Conservation (phyloP, 148 eudicot species). For the Vaccinium corymbosum region DNA sequence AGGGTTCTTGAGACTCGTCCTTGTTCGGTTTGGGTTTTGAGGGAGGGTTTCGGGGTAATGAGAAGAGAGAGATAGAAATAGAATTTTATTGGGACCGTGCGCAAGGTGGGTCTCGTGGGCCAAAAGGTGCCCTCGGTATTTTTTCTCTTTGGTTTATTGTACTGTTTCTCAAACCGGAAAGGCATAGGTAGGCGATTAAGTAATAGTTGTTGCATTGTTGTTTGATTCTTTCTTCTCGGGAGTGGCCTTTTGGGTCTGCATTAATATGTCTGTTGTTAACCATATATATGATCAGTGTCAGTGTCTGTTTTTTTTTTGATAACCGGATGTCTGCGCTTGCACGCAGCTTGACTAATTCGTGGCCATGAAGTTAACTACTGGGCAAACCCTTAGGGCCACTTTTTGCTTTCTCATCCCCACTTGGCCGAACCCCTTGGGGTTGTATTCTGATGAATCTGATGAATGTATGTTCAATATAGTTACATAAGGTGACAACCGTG, state of each 20-base stretch:
- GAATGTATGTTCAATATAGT: background rate
- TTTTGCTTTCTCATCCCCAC: too few relatives aligned
- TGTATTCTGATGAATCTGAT: too few relatives aligned
- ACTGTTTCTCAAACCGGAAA: background rate
- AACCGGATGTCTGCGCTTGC: background rate
- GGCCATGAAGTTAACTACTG: too few relatives aligned
- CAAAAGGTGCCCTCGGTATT: background rate
- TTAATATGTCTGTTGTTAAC: background rate
- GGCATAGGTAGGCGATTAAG: background rate
- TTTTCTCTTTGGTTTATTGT: background rate
- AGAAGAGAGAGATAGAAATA: too few relatives aligned
- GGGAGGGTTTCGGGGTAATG: too few relatives aligned
- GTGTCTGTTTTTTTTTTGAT: background rate
- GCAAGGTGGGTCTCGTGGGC: background rate
- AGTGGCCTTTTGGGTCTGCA: background rate
- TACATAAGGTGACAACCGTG: background rate
- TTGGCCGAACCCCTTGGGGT: too few relatives aligned
- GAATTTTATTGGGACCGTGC: background rate
- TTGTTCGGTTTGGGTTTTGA: too few relatives aligned
- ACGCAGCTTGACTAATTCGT: background rate
- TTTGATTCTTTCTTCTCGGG: background rate
- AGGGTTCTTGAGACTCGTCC: background rate
- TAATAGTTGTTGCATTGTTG: background rate
- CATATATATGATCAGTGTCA: background rate
- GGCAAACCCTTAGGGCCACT: background rate